phyloP scores from a whole-genome alignment of 768 basidiomycete genomes.

The Trametes meyenii region DNA sequence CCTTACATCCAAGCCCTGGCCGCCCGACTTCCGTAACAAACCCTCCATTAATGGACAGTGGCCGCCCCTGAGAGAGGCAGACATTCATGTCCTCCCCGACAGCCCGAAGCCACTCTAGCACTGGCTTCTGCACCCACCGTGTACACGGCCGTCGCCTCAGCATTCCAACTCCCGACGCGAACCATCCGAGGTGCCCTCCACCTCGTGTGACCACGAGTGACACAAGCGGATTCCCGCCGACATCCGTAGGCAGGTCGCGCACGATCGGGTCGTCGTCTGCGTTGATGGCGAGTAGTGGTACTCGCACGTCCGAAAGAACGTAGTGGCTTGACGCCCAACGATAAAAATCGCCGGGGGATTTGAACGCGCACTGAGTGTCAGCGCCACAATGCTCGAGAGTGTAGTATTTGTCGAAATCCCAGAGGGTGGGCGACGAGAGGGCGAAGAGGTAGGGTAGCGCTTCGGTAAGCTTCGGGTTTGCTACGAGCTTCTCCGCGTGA shows the following conservation, averaged over 20 bases:
- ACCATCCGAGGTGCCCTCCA: constrained; percentile 89
- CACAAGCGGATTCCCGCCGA: constrained; percentile 53
- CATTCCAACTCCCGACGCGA: constrained; percentile 41
- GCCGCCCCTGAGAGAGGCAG: constrained; percentile 33
- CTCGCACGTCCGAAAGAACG: constrained; percentile 56
- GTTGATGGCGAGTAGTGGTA: constrained; percentile 78
- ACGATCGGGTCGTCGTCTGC: constrained; percentile 83
- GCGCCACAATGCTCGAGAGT: constrained; percentile 29
- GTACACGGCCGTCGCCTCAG: neutral
- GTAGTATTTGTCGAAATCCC: constrained; percentile 11
- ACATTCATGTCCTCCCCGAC: constrained; percentile 54
- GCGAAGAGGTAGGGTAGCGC: constrained; percentile 11
- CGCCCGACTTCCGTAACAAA: constrained; percentile 60
- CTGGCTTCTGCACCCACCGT: constrained; percentile 70
- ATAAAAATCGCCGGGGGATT: constrained; percentile 49
- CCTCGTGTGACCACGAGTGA: constrained; percentile 60
- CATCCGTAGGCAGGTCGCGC: constrained; percentile 59
- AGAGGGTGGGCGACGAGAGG: constrained; percentile 4
- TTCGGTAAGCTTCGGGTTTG: constrained; percentile 10
- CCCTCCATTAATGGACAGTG: constrained; percentile 55
- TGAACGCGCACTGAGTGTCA: constrained; percentile 36
- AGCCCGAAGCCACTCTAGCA: constrained; percentile 69
- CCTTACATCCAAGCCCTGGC: constrained; percentile 58
- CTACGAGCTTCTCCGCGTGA: constrained; percentile 42
- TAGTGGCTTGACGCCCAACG: constrained; percentile 61